A percentile compares a stretch with the other conserved stretches of the same genome.
These are phyloP conservation scores for Phytophthora litchii DNA, from an alignment of 352 stramenopile genomes.

Conservation along the genomic window DNA sequence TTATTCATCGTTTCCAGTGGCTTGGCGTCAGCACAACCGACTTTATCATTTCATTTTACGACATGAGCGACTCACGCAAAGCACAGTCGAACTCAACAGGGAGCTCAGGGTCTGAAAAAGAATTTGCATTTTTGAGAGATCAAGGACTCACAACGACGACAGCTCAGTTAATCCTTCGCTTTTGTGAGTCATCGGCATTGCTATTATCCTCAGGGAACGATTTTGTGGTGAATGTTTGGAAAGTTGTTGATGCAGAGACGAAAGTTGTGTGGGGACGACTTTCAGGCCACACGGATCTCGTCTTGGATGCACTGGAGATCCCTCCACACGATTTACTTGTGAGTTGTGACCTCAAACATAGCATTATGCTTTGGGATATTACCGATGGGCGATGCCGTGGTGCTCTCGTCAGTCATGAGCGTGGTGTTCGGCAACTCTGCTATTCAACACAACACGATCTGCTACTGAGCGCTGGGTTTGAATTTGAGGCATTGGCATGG, in stretches of 20 bases:
- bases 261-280: conserved; percentile 68
- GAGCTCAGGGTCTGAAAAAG: conserved; percentile 22
- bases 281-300: conserved; percentile 54
- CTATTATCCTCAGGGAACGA: conserved; percentile 74
- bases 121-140: conserved; percentile 49
- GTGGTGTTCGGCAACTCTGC: conserved; percentile 78
- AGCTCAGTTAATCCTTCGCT: conserved; percentile 66
- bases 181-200: conserved; percentile 56
- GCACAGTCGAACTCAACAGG: conserved; percentile 13
- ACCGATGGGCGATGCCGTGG: conserved; percentile 69
- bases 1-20: conserved; percentile 64
- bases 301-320: conserved; percentile 77
- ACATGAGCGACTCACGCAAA: conserved; percentile 62
- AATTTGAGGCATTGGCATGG: conserved; percentile 86
- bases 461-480: conserved; percentile 82
- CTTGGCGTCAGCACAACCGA: conserved; percentile 77
- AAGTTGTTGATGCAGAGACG: conserved; percentile 55
- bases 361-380: conserved; percentile 83
- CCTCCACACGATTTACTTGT: conserved; percentile 75
- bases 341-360: conserved; percentile 75
- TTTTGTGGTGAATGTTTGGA: conserved; percentile 76
- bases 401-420: conserved; percentile 58
- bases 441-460: conserved; percentile 79
- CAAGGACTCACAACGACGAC: conserved; percentile 70
- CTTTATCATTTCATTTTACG: conserved; percentile 86